phyloP scores from a whole-genome alignment of 768 basidiomycete species.

The Leccinum olivaceopallidum region DNA sequence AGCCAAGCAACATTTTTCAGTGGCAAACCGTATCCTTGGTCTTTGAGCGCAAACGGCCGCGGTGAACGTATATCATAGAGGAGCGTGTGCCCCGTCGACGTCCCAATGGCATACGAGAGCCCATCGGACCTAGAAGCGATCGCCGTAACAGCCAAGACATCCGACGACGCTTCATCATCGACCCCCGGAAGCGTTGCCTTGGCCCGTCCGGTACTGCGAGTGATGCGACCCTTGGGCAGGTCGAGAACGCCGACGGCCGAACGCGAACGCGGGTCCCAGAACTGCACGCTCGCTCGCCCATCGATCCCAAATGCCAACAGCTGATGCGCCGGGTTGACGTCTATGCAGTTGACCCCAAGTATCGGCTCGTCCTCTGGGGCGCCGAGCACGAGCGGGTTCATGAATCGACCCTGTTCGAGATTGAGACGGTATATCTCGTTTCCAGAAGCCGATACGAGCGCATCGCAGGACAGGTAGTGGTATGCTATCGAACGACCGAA shows the following conservation, averaged over 20 bases:
- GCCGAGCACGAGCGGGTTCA: slow-evolving; percentile 72
- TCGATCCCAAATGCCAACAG: slow-evolving; percentile 89
- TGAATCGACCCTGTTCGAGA: slow-evolving; percentile 91
- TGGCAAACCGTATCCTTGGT: slow-evolving; percentile 95
- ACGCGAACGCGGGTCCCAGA: slow-evolving; percentile 94
- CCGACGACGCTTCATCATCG: slow-evolving; percentile 33
- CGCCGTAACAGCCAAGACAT: slow-evolving; percentile 67
- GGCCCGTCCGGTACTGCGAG: slow-evolving; percentile 39
- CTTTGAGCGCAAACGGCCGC: slow-evolving; percentile 83
- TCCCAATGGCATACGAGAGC: slow-evolving; percentile 91
- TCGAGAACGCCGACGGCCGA: slow-evolving; percentile 67
- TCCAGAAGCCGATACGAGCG: slow-evolving; percentile 81
- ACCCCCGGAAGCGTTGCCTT: slow-evolving; percentile 34
- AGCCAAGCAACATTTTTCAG: slow-evolving; percentile 87
- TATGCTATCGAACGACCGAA: slow-evolving; percentile 93
- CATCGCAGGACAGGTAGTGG: slow-evolving; percentile 92
- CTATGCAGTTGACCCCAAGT: slow-evolving; percentile 84
- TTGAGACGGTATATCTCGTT: slow-evolving; percentile 91
- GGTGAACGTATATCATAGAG: slow-evolving; percentile 92
- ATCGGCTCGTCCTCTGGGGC: slow-evolving; percentile 55
- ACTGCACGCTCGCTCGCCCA: slow-evolving; percentile 83
- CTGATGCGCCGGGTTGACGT: slow-evolving; percentile 92
- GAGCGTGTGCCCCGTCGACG: slow-evolving; percentile 91
- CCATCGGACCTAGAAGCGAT: slow-evolving; percentile 86
- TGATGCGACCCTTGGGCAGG: slow-evolving; percentile 55